phyloP scores from a whole-genome alignment of 1,284 basidiomycete genomes.

The Golubevia sp. region DNA sequence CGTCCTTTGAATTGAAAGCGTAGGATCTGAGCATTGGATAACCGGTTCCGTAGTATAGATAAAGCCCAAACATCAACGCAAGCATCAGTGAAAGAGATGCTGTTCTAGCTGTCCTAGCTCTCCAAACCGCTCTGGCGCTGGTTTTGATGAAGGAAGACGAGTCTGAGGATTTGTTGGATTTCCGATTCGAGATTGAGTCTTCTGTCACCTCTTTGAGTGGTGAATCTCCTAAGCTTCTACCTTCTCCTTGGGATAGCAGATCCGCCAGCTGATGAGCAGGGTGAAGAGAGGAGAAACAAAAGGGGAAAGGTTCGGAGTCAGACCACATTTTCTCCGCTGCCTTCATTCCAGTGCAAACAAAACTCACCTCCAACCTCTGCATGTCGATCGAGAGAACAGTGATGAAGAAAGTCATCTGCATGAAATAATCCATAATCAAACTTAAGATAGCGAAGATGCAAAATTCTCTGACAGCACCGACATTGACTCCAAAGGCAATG shows the following conservation, averaged over 20 bases:
- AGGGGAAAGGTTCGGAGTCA: too few species aligned
- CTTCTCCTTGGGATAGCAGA: conserved; percentile 69
- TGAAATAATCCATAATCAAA: conserved; percentile 91
- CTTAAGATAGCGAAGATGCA: conserved; percentile 92
- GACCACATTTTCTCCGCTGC: too few species aligned
- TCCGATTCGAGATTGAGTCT: too few species aligned
- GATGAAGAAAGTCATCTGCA: conserved; percentile 88
- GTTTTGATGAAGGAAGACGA: too few species aligned
- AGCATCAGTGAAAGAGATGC: conserved; percentile 72
- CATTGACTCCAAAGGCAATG: conserved; percentile 74
- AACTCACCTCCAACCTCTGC: conserved; percentile 77
- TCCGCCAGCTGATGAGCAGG: conserved; percentile 75
- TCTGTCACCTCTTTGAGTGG: too few species aligned
- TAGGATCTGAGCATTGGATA: conserved; percentile 16
- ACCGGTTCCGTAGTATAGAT: conserved; percentile 50
- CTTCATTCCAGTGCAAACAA: too few species aligned
- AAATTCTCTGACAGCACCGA: conserved; percentile 85
- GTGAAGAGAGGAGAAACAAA: too few species aligned
- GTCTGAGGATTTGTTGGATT: too few species aligned
- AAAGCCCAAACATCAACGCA: conserved; percentile 41
- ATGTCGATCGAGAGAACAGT: conserved; percentile 88
- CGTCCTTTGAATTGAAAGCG: not conserved
- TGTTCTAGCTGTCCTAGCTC: conserved; percentile 76
- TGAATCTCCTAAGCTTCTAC: too few species aligned
- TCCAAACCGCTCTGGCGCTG: conserved; percentile 17